Base-by-base conservation (phyloP, 202 grass and related monocot species). In the Setaria italica region DNA sequence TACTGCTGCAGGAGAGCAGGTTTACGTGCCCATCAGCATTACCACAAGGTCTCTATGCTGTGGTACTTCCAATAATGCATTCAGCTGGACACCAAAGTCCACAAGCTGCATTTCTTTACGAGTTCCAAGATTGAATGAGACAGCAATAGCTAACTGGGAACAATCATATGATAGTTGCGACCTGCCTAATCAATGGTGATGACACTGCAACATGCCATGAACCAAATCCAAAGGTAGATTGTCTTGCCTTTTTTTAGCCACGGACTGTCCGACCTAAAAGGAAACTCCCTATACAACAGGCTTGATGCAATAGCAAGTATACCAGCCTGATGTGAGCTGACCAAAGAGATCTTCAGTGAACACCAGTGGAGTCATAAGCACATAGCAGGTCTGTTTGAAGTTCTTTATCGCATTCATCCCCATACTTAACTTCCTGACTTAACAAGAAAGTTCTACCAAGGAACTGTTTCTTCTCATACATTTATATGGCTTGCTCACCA, bases 111-210 rank as follows among this genome's bases (percentile, higher is more conserved):
- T 79, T 67, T 67, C 47, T 42, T 73, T 72, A 48, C 16, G 13
- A 79, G 2, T 10, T 6, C 54, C n/a, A 35, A 37, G 58, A 48
- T 39, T 49, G 15, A 80, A 39, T 80, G 76, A 33, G 80, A 62
- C 67, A 51, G 19, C 21, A 17, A 84, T 39, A 51, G 14, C 41
- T 70, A 76, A 82, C 71, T 50, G 25, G 7, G 20, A 76, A 82
- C 11, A 15, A 49, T 42, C 29, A 58, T 79, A 72, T 49, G 39
- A 84, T 50, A 33, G 20, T 17, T 49, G 8, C 19, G 7, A 72
- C 30, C 30, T 41, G 42, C 41, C 76, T 33, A 74, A 88, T 56
- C 49, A 39, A 39, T 39, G 37, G 19, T 37, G 20, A 73, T 84
- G 49, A 66, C 17, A 1, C 79, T 19, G 6, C 47, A 66, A 69